Evolutionary conservation across 2,329 filamentous ascomycete species (phyloP).

Genomic region (Arthrobotrys sinensis): DNA sequence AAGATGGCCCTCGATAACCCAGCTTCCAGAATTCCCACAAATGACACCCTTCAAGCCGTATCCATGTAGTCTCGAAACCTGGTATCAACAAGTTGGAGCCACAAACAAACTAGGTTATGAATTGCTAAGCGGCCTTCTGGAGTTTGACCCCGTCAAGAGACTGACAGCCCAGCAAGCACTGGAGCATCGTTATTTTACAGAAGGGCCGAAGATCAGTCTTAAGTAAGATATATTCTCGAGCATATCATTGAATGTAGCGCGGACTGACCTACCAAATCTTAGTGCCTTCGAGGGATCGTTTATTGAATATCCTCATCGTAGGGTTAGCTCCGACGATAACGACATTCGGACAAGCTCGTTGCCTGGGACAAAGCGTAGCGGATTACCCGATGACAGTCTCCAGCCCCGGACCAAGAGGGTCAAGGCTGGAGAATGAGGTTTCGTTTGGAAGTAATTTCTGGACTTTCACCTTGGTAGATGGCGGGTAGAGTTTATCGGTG

Average conservation of each 20-base stretch:
- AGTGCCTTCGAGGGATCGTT: constrained; percentile 84
- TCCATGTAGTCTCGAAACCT: constrained; percentile 65
- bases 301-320: constrained; percentile 87
- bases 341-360: constrained; percentile 92
- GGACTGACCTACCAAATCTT: not conserved
- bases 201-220: constrained; percentile 77
- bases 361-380: constrained; percentile 91
- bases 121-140: constrained; percentile 84
- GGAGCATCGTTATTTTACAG: constrained; percentile 89
- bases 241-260: not conserved
- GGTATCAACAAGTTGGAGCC: constrained; percentile 71
- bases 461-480: not conserved
- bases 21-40: constrained; percentile 89
- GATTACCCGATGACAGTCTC: constrained; percentile 85
- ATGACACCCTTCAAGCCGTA: constrained; percentile 73
- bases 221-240: constrained; percentile 73
- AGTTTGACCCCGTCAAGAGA: constrained; percentile 92
- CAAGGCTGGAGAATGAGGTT: constrained; percentile 70
- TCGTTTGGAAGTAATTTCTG: not conserved
- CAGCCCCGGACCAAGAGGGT: constrained; percentile 75
- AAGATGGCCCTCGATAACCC: constrained; percentile 84
- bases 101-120: constrained; percentile 80
- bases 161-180: constrained; percentile 89
- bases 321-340: constrained; percentile 94
- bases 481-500: not conserved